Conservation (phyloP, 2,329 filamentous ascomycete species). For the Colletotrichum sp. region DNA sequence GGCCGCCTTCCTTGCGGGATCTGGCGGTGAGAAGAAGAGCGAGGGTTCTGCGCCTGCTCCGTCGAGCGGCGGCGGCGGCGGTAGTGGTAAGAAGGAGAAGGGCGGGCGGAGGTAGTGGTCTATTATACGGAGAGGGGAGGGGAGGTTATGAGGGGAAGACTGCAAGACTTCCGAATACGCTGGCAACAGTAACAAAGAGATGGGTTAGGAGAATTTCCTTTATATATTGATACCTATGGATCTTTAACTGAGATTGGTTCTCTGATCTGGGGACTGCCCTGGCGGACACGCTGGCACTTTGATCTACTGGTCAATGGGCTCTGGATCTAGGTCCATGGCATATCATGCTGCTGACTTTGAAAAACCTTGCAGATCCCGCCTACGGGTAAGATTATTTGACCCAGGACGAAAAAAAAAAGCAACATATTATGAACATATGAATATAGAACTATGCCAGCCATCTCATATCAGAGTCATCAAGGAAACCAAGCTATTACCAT, state of each 20-base stretch:
- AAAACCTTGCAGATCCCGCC: not conserved
- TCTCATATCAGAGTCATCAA: not conserved
- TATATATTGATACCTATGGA: not conserved
- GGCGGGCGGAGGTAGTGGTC: conserved; percentile 40
- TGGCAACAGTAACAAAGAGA: not conserved
- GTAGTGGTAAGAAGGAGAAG: conserved; percentile 42
- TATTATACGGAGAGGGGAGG: not conserved
- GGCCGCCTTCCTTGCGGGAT: conserved; percentile 67
- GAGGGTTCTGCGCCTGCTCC: conserved; percentile 37
- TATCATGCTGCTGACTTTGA: not conserved
- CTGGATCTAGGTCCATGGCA: accelerated
- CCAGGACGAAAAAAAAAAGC: not conserved
- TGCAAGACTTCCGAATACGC: not conserved
- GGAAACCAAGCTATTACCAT: not conserved
- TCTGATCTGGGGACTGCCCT: accelerated
- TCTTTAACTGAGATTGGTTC: not conserved
- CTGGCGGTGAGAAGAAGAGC: conserved; percentile 45
- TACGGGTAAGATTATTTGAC: not conserved
- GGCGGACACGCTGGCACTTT: accelerated
- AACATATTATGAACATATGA: conserved; percentile 4
- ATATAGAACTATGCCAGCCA: not conserved
- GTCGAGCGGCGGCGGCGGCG: conserved; percentile 24
- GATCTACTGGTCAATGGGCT: not conserved
- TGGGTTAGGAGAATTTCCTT: not conserved
- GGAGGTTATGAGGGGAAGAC: not conserved